phyloP scores from a whole-genome alignment of 2,329 filamentous ascomycete species.

The Ceratocystis harringtonii region DNA sequence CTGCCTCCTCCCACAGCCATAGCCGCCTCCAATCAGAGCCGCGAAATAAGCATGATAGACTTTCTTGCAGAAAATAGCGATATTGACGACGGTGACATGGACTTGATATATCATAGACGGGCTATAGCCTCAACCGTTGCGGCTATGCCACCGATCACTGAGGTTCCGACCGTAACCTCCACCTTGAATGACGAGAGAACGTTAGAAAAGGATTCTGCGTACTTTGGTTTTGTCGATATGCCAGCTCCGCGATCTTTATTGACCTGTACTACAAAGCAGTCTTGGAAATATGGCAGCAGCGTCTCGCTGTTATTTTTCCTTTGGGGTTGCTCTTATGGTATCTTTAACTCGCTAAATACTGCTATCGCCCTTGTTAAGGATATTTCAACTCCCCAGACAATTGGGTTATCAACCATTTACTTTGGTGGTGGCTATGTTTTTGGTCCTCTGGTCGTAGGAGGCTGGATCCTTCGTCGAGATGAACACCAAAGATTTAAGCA shows the following conservation, averaged over 20 bases:
- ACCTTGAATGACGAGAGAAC: conserved; percentile 23
- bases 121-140: conserved; percentile 14
- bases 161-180: conserved; percentile 21
- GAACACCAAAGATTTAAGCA: conserved; percentile 36
- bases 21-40: background rate
- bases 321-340: conserved; percentile 82
- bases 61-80: conserved; percentile 13
- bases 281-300: conserved; percentile 54
- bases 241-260: conserved; percentile 53
- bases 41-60: conserved; percentile 8
- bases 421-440: conserved; percentile 56
- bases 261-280: conserved; percentile 45
- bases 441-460: conserved; percentile 53
- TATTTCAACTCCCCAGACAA: conserved; percentile 45
- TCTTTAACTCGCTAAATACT: conserved; percentile 67
- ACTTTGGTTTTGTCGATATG: conserved; percentile 68
- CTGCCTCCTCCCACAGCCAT: background rate
- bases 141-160: conserved; percentile 19
- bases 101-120: conserved; percentile 10
- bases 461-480: conserved; percentile 54
- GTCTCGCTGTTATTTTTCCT: conserved; percentile 74
- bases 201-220: conserved; percentile 32
- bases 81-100: conserved; percentile 5
- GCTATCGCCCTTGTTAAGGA: conserved; percentile 48
- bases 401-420: conserved; percentile 56